These are phyloP conservation scores for Serendipita indica DNA, from an alignment of 768 basidiomycete genomes.

Conservation along the genomic window DNA sequence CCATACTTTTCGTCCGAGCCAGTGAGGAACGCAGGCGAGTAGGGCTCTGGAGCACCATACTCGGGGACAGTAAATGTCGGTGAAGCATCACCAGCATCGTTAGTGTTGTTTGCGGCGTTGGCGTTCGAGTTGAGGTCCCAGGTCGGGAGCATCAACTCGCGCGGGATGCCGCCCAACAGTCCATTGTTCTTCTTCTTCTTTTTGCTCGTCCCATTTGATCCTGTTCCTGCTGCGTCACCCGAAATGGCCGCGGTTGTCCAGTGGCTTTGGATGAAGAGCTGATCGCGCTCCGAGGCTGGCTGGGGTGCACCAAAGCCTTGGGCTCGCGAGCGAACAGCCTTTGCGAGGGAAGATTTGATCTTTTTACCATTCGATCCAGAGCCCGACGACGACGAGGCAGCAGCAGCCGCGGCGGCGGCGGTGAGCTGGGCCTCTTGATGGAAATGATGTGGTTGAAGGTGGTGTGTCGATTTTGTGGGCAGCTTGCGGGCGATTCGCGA, in stretches of 20 bases:
- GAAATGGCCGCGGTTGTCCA: background rate
- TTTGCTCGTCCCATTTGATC: background rate
- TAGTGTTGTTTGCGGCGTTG: background rate
- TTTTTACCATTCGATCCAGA: background rate
- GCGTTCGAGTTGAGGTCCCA: background rate
- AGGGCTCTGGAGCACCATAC: background rate
- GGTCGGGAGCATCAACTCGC: background rate
- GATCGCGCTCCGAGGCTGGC: background rate
- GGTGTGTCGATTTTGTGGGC: constrained; percentile 4
- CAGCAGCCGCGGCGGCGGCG: background rate
- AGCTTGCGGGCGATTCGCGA: background rate
- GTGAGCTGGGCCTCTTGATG: background rate
- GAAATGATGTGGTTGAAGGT: background rate
- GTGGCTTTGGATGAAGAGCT: constrained; percentile 1
- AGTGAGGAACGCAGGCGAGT: background rate
- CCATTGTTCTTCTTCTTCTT: background rate
- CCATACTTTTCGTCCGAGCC: background rate
- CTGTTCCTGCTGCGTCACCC: background rate
- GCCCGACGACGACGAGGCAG: background rate
- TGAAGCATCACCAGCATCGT: too few species aligned
- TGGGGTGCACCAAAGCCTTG: background rate
- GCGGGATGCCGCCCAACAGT: background rate
- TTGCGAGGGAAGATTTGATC: background rate
- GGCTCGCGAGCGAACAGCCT: background rate
- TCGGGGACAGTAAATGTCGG: background rate